Conservation (phyloP, 2,329 filamentous ascomycete species). For the Sphaerulina populicola region DNA sequence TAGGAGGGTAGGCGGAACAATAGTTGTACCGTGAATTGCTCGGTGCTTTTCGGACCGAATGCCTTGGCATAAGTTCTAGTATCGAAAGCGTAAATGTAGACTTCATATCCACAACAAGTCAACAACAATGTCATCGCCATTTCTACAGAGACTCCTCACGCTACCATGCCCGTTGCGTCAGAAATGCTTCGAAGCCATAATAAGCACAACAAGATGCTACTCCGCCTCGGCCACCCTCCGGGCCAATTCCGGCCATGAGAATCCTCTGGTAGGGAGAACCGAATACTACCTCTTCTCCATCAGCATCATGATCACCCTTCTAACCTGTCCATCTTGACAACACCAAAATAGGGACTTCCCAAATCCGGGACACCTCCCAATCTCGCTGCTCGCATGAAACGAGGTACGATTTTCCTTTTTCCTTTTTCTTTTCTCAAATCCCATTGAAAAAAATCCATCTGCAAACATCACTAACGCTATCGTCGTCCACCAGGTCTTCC, state of each 20-base stretch:
- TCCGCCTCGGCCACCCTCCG: conserved; percentile 42
- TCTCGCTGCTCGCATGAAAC: conserved; percentile 62
- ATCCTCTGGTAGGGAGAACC: conserved; percentile 59
- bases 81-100: too few species aligned
- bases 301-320: neutral
- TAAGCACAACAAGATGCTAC: conserved; percentile 36
- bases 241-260: conserved; percentile 60
- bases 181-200: neutral
- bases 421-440: neutral
- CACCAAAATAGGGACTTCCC: conserved; percentile 62
- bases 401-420: conserved; percentile 42
- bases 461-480: neutral
- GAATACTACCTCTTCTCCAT: neutral
- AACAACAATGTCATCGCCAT: conserved; percentile 5
- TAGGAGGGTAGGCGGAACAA: too few species aligned
- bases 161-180: conserved; percentile 11
- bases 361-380: conserved; percentile 58
- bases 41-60: too few species aligned
- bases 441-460: too few species aligned
- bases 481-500: conserved; percentile 50
- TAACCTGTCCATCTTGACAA: neutral
- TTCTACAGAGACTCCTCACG: conserved; percentile 6
- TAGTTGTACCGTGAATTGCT: too few species aligned
- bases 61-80: too few species aligned
- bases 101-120: too few species aligned